A percentile compares a stretch with the other conserved stretches of the same genome.
Conservation (phyloP, 2,329 filamentous ascomycete species). For the Fusarium chaquense region DNA sequence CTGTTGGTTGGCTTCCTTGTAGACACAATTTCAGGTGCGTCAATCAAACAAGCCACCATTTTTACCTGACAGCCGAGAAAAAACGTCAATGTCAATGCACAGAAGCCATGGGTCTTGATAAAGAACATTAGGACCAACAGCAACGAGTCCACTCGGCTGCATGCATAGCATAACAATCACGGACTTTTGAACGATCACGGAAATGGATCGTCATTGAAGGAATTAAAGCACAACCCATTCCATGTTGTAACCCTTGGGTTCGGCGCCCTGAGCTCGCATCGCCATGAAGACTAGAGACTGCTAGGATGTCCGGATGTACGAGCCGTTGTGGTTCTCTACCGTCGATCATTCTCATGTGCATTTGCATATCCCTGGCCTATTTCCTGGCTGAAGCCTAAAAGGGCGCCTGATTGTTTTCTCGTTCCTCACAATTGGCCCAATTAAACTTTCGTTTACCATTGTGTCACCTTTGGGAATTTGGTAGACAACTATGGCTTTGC, state of each 20-base stretch:
- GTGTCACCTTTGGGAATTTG: neutral
- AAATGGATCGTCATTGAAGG: slow-evolving; percentile 5
- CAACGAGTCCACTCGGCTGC: neutral
- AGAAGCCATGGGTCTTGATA: neutral
- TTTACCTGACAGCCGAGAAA: neutral
- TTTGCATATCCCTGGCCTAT: neutral
- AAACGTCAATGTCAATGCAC: neutral
- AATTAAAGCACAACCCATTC: neutral
- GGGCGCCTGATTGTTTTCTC: slow-evolving; percentile 17
- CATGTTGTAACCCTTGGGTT: neutral
- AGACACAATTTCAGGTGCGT: neutral
- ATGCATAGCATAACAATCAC: slow-evolving; percentile 16
- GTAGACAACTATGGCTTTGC: slow-evolving; percentile 17
- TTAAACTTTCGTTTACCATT: neutral
- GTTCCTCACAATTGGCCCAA: slow-evolving; percentile 10
- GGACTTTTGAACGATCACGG: slow-evolving; percentile 11
- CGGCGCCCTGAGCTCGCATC: neutral
- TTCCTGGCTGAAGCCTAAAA: neutral
- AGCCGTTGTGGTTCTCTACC: neutral
- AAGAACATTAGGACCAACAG: neutral
- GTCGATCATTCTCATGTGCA: slow-evolving; percentile 7
- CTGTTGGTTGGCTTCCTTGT: neutral
- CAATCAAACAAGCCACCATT: neutral
- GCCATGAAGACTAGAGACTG: neutral
- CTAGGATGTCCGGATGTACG: neutral